phyloP scores from a whole-genome alignment of 2,329 filamentous ascomycete genomes.

The Exophiala calicioides region DNA sequence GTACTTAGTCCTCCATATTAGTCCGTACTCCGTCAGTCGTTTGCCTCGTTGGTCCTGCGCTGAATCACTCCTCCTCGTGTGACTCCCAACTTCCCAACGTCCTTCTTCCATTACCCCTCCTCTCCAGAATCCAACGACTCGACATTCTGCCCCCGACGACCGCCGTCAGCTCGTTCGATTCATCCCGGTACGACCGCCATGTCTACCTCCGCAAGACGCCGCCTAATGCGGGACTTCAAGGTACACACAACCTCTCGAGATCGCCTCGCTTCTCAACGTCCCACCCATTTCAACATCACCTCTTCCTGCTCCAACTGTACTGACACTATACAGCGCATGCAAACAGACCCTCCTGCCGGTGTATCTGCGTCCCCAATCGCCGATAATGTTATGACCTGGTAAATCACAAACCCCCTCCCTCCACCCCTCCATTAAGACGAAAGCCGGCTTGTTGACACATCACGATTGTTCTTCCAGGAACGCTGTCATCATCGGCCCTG shows the following conservation, averaged over 20 bases:
- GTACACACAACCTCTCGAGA: too few species aligned
- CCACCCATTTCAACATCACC: neutral
- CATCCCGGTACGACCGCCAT: slow-evolving; percentile 48
- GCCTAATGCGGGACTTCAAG: slow-evolving; percentile 99
- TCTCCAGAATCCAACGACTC: too few species aligned
- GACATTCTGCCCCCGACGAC: neutral
- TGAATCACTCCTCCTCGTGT: too few species aligned
- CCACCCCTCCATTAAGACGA: neutral
- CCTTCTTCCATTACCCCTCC: too few species aligned
- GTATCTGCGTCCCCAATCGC: slow-evolving; percentile 95
- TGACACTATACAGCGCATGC: slow-evolving; percentile 74
- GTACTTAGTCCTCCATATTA: too few species aligned
- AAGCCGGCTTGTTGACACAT: too few species aligned
- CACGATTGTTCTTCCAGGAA: slow-evolving; percentile 64
- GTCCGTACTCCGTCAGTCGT: too few species aligned
- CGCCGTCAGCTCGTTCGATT: neutral
- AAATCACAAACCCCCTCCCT: slow-evolving; percentile 37
- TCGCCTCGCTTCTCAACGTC: too few species aligned
- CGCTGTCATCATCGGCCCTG: slow-evolving; percentile 94
- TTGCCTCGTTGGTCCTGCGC: too few species aligned
- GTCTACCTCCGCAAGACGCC: slow-evolving; percentile 93
- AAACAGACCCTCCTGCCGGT: slow-evolving; percentile 94
- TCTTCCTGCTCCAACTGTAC: neutral
- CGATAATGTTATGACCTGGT: slow-evolving; percentile 98
- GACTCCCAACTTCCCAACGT: too few species aligned